Base-by-base conservation (phyloP, 1,284 basidiomycete species). In the Trichosporon coremiiforme region DNA sequence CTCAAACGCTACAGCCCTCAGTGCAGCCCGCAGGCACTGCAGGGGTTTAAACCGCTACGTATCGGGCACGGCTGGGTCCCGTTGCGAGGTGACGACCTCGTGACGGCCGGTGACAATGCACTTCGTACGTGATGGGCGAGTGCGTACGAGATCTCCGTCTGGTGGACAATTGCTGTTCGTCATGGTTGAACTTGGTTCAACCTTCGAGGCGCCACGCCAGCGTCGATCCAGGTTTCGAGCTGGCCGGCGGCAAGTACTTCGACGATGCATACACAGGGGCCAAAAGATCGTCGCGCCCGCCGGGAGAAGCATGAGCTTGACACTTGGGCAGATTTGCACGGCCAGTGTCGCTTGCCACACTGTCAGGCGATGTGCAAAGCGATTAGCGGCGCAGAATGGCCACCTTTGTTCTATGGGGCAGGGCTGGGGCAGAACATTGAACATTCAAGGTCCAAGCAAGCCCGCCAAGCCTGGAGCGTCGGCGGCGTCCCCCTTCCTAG, bases 71-170 rank as follows among this genome's bases (percentile, higher is more conserved):
- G 50, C 50, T 53, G 20, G 50, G 50, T 22, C 41, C 50, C 50
- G 50, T 53, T 53, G 50, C 50, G 50, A 53, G 50, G 50, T 53
- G 50, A 53, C 50, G 20, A 20, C 20, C 22, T 12, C 36, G 36
- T 38, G 36, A 38, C 36, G 36, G 36, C 36, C 10, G 36, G 36
- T 38, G 36, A 38, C 36, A 38, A 38, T 38, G 13, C 36, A 38
- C 7, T 38, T 7, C 36, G 33, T 35, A 35, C 33, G 33, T 35
- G 33, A 38, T 12, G 36, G 3, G 17, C n/a, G 41, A 17, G 17
- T 45, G 41, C 41, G 41, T 45, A 45, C 41, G 41, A 53, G 50
- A 53, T 53, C 50, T 53, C 20, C 50, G 20, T 25, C 50, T 8
- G 9, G n/a, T 8, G 9, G 4, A 53, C 50, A 53, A 53, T 53